Evolutionary conservation across 2,329 filamentous ascomycete genomes (phyloP).

Genomic region (Beauveria caledonica): DNA sequence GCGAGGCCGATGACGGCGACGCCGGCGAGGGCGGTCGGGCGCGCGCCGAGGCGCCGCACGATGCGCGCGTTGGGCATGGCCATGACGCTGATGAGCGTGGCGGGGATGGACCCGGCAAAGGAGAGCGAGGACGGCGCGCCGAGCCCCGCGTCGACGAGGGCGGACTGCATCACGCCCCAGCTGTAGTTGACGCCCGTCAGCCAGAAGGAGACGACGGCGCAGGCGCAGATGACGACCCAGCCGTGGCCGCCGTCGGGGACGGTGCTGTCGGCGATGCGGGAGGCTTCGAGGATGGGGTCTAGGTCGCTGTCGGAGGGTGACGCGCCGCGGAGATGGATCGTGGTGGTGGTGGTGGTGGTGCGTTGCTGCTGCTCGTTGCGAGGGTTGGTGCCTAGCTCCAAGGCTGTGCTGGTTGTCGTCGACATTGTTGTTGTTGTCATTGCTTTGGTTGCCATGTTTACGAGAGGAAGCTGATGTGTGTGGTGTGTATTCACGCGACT

Average conservation of each 20-base stretch:
- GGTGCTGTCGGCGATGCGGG: conserved; percentile 2
- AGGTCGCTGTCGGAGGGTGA: not conserved
- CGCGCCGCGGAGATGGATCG: conserved; percentile 1
- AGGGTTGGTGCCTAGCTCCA: not conserved
- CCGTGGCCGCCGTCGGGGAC: conserved; percentile 13
- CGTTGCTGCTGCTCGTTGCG: not conserved
- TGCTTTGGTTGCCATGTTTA: not conserved
- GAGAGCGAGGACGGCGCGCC: conserved; percentile 4
- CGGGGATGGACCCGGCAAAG: conserved; percentile 11
- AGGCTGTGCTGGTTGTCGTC: not conserved
- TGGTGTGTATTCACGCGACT: not conserved
- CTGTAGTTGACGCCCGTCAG: conserved; percentile 10
- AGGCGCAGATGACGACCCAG: conserved; percentile 11
- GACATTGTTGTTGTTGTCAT: not conserved
- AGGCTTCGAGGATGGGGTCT: conserved; percentile 6
- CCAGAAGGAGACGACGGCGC: conserved; percentile 11
- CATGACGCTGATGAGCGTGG: conserved; percentile 7
- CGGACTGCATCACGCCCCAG: conserved; percentile 12
- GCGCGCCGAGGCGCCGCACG: conserved; percentile 1
- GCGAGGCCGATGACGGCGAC: conserved; percentile 1
- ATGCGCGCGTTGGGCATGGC: conserved; percentile 5
- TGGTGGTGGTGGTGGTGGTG: not conserved
- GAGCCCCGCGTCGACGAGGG: conserved; percentile 3
- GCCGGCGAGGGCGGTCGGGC: conserved; percentile 2
- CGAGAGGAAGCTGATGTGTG: not conserved